phyloP scores from a whole-genome alignment of 1,284 basidiomycete genomes.

The Apiotrichum brassicae region DNA sequence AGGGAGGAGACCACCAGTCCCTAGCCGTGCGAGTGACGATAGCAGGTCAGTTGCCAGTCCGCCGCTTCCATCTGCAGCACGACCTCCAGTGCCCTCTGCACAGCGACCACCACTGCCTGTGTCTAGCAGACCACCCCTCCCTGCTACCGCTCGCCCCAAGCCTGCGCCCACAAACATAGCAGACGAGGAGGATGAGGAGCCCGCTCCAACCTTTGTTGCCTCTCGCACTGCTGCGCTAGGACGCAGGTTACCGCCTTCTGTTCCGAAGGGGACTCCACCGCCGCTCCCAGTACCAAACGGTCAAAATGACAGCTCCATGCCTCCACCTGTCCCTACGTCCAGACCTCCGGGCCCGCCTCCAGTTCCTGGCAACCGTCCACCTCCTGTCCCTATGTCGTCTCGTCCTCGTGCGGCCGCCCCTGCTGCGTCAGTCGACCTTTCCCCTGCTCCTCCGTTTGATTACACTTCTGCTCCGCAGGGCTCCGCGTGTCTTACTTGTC shows the following conservation, averaged over 20 bases:
- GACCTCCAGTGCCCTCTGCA: neutral
- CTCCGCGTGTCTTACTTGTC: constrained; percentile 7
- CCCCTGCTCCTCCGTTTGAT: neutral
- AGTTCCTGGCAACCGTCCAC: constrained; percentile 1
- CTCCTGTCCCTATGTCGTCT: constrained; percentile 1
- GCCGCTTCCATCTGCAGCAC: neutral
- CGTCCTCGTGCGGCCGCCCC: neutral
- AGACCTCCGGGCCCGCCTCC: neutral
- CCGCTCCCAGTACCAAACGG: neutral
- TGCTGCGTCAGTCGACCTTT: neutral
- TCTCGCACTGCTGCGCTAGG: neutral
- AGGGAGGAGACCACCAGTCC: neutral
- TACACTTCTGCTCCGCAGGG: neutral
- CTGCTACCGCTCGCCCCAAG: neutral
- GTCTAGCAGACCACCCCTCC: neutral
- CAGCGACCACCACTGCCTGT: neutral
- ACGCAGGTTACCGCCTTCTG: neutral
- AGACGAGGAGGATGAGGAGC: neutral
- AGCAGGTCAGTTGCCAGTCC: neutral
- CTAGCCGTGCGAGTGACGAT: neutral
- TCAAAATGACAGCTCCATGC: neutral
- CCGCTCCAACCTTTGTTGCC: neutral
- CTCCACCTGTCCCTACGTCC: neutral
- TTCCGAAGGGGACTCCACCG: neutral
- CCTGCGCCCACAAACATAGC: neutral